Base-by-base conservation (phyloP, 768 basidiomycete species). In the Pleurotus tuoliensis region DNA sequence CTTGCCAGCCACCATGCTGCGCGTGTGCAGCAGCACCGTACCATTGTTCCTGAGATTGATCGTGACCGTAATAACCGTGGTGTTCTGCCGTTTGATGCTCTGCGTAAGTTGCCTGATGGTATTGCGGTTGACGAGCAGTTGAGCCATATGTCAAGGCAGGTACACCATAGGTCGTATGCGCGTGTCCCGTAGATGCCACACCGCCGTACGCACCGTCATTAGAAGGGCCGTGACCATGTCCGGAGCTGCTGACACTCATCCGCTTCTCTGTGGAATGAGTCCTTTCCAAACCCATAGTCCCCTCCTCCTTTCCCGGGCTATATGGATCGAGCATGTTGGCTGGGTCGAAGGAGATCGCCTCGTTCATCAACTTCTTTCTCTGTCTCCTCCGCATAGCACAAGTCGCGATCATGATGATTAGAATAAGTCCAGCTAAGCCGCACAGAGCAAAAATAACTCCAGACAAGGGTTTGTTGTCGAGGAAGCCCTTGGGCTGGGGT, bases 401-500 rank as follows among this genome's bases (percentile, higher is more conserved):
- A 0, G 81, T 82, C 11, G 72, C 66, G 16, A 77, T 16, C 30
- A 73, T 54, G 56, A 83, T 64, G 56, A 87, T 41, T 54, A 82
- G 46, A 47, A 79, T 58, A 44, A 86, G 74, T 1, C 62, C 78
- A 34, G 77, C 60, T 34, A 86, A 48, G 12, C 81, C 85, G 41
- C 75, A 73, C 16, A 84, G 50, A 25, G 76, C 69, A 56, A 90
- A 86, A 11, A 88, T 76, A 7, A 80, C 68, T 3, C 82, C 82
- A 39, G 81, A 78, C n/a, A 84, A 72, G 16, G 79, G 73, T 67
- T 83, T 87, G 69, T 90, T 86, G 57, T 82, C 69, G 38, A 90
- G 65, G 71, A 91, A 90, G 16, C 63, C 61, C 13, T 68, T 59
- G 40, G 75, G 63, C 7, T 67, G 62, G n/a, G 66, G 40, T 15